Conservation (phyloP, 2,329 filamentous ascomycete genomes). For the Periglandula ipomoeae region DNA sequence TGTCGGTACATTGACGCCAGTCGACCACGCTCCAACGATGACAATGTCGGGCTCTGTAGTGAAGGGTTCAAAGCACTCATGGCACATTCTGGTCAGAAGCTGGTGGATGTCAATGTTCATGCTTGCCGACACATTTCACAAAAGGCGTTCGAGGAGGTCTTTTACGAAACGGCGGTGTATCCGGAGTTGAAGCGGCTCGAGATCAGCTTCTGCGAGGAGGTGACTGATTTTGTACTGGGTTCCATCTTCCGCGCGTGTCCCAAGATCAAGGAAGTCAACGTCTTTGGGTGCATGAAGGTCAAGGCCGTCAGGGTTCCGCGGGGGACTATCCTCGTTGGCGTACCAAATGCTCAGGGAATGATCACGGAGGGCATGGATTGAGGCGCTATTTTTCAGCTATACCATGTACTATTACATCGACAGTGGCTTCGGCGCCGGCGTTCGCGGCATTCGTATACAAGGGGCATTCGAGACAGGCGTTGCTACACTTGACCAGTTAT, state of each 20-base stretch:
- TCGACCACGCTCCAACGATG: slow-evolving; percentile 55
- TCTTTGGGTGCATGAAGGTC: slow-evolving; percentile 59
- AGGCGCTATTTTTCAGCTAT: not conserved
- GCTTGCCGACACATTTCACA: slow-evolving; percentile 74
- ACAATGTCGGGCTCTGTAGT: slow-evolving; percentile 64
- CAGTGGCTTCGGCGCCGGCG: too few species aligned
- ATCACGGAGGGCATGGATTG: slow-evolving; percentile 39
- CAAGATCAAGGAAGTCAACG: slow-evolving; percentile 47
- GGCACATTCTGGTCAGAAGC: slow-evolving; percentile 61
- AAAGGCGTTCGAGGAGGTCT: slow-evolving; percentile 65
- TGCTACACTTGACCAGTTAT: too few species aligned
- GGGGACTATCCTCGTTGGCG: slow-evolving; percentile 47
- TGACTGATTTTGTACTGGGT: slow-evolving; percentile 56
- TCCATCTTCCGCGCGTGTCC: slow-evolving; percentile 57
- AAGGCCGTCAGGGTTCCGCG: slow-evolving; percentile 42
- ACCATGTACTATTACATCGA: not conserved
- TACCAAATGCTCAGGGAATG: slow-evolving; percentile 51
- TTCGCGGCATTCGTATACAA: too few species aligned
- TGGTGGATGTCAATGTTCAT: slow-evolving; percentile 66
- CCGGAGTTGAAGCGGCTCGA: slow-evolving; percentile 63
- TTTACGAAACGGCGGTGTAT: slow-evolving; percentile 52
- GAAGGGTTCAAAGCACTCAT: slow-evolving; percentile 73
- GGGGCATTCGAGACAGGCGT: not conserved
- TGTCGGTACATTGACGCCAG: slow-evolving; percentile 68
- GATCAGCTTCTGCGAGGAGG: slow-evolving; percentile 63